Conservation (phyloP, 2,329 filamentous ascomycete species). For the Microcera coccophila region DNA sequence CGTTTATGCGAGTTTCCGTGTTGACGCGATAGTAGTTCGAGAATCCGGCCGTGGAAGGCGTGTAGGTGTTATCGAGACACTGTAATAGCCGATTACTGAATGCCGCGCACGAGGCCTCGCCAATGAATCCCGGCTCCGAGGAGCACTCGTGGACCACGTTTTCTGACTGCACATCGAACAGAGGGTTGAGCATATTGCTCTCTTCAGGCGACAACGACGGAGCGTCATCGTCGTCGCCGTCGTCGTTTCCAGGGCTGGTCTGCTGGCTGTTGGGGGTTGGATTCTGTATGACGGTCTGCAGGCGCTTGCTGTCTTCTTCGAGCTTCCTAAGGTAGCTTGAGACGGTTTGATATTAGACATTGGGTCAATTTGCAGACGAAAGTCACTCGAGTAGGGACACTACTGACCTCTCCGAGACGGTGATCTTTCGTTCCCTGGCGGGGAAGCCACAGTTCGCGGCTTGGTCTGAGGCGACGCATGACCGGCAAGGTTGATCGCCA, state of each 20-base stretch:
- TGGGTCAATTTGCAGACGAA: neutral
- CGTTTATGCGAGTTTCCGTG: neutral
- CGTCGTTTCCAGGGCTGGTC: neutral
- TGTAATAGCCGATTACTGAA: slow-evolving; percentile 29
- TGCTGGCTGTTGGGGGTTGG: slow-evolving; percentile 8
- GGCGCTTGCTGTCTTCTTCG: slow-evolving; percentile 15
- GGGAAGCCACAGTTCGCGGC: slow-evolving; percentile 38
- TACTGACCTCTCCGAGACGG: slow-evolving; percentile 23
- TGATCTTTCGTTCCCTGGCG: slow-evolving; percentile 39
- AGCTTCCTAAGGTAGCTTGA: slow-evolving; percentile 15
- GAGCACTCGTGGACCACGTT: slow-evolving; percentile 15
- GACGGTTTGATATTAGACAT: too few species aligned
- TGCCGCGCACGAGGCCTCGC: slow-evolving; percentile 29
- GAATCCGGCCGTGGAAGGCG: slow-evolving; percentile 24
- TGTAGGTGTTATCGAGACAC: slow-evolving; percentile 27
- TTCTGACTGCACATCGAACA: slow-evolving; percentile 23
- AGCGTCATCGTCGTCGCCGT: neutral
- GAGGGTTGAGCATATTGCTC: slow-evolving; percentile 26
- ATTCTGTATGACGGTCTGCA: slow-evolving; percentile 6
- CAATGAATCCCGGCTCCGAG: slow-evolving; percentile 27
- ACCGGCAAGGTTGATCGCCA: slow-evolving; percentile 39
- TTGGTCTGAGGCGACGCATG: slow-evolving; percentile 36
- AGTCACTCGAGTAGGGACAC: neutral
- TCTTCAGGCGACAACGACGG: slow-evolving; percentile 23
- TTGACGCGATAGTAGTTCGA: slow-evolving; percentile 25